Conservation (phyloP, 2,329 filamentous ascomycete genomes). For the Aspergillus amoenus region DNA sequence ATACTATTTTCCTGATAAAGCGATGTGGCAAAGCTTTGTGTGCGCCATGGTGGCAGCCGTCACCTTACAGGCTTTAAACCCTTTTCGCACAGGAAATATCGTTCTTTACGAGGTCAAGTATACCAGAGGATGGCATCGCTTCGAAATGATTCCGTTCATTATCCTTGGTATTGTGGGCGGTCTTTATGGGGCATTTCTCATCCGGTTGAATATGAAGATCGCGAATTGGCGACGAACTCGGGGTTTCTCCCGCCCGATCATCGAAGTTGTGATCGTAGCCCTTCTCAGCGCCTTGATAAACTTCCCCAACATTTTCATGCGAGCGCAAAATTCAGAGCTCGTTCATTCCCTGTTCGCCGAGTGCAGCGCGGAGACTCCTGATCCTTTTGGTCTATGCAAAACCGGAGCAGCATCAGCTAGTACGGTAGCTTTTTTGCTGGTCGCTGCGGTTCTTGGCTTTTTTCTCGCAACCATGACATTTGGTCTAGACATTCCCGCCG, state of each 20-base stretch:
- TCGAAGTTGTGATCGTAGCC: constrained; percentile 77
- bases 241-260: constrained; percentile 70
- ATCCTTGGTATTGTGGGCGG: constrained; percentile 85
- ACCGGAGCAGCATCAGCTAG: constrained; percentile 77
- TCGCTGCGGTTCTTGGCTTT: constrained; percentile 81
- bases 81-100: constrained; percentile 91
- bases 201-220: constrained; percentile 87
- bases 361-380: constrained; percentile 69
- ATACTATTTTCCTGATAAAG: constrained; percentile 98
- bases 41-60: constrained; percentile 99
- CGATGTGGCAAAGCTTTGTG: constrained; percentile 99
- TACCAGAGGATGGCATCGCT: constrained; percentile 86
- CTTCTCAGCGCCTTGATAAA: constrained; percentile 84
- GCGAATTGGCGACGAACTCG: constrained; percentile 74
- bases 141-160: constrained; percentile 86
- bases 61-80: constrained; percentile 86
- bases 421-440: constrained; percentile 77
- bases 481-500: constrained; percentile 88
- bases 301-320: constrained; percentile 95
- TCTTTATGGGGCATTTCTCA: constrained; percentile 92
- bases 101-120: constrained; percentile 96
- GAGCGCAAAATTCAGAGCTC: constrained; percentile 85
- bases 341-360: constrained; percentile 91
- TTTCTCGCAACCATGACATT: constrained; percentile 85
- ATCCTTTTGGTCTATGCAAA: constrained; percentile 87